Percentiles rank a stretch among this genome's conserved stretches.
Evolutionary conservation across 352 stramenopile genomes (phyloP).

Genomic region (Pythium scleroteichum): DNA sequence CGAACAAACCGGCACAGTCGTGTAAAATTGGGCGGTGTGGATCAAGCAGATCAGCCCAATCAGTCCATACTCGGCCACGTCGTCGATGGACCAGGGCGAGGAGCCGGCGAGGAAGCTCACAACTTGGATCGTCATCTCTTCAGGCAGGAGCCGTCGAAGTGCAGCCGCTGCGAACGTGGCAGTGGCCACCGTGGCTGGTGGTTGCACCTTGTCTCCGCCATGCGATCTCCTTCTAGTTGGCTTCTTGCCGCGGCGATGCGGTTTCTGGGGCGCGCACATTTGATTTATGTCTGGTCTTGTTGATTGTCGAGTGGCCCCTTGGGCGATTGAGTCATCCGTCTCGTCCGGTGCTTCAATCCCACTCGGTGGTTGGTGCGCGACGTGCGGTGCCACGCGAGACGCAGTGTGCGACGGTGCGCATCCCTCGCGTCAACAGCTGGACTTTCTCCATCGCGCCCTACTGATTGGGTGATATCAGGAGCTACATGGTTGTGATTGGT

Average conservation of each 20-base stretch:
- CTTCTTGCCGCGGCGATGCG: background rate
- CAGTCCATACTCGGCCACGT: background rate
- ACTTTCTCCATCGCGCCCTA: too few relatives aligned
- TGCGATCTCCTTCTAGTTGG: too few relatives aligned
- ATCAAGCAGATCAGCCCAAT: background rate
- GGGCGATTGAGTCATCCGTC: background rate
- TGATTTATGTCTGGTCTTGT: background rate
- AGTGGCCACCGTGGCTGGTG: background rate
- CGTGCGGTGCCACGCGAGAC: constrained; percentile 9
- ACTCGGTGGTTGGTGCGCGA: background rate
- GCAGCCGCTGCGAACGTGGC: background rate
- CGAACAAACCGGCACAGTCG: constrained; percentile 5
- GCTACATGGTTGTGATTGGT: background rate
- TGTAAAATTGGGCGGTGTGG: background rate
- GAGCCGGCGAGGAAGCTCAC: constrained; percentile 17
- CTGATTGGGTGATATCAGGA: constrained; percentile 6
- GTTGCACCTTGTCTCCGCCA: background rate
- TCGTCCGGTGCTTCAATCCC: background rate
- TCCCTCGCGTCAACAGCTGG: constrained; percentile 6
- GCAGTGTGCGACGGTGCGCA: background rate
- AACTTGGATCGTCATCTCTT: background rate
- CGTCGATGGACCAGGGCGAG: constrained; percentile 14
- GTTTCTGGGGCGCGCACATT: background rate
- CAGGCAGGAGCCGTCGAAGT: background rate
- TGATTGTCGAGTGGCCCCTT: background rate